Evolutionary conservation across 371 early-diverging fungal species (phyloP).

Genomic region (Apophysomyces ossiformis): DNA sequence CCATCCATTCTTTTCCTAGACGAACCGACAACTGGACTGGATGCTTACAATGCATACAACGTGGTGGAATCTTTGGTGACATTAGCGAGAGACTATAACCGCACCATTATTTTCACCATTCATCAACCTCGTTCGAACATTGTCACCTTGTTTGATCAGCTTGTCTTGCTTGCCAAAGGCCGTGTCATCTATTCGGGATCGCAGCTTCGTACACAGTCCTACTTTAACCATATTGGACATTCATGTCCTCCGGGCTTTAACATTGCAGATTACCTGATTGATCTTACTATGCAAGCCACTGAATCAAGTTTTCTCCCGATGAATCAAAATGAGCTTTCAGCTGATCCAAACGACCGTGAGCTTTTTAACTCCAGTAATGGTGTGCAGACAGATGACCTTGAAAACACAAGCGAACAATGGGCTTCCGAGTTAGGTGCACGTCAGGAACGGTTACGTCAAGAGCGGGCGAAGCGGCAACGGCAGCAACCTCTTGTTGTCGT

Average conservation of each 20-base stretch:
- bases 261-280: constrained; percentile 90
- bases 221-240: constrained; percentile 74
- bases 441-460: constrained; percentile 24
- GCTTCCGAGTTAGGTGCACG: constrained; percentile 40
- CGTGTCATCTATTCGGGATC: constrained; percentile 82
- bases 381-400: constrained; percentile 29
- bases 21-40: constrained; percentile 94
- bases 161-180: constrained; percentile 87
- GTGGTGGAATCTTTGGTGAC: constrained; percentile 86
- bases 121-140: constrained; percentile 97
- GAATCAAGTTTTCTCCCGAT: neutral
- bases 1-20: constrained; percentile 93
- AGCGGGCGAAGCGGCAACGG: constrained; percentile 22
- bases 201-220: constrained; percentile 49
- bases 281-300: constrained; percentile 72
- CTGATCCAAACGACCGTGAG: constrained; percentile 3
- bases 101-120: constrained; percentile 92
- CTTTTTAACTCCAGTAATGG: constrained; percentile 18
- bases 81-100: constrained; percentile 79
- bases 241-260: constrained; percentile 91
- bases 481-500: constrained; percentile 25
- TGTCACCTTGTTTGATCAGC: constrained; percentile 85
- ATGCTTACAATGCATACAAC: constrained; percentile 91
- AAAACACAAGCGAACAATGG: constrained; percentile 50
- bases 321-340: constrained; percentile 2